A percentile compares a stretch with the other conserved stretches of the same genome.
phyloP scores from a whole-genome alignment of 2,329 filamentous ascomycete genomes.

The Aspergillus japonicus region DNA sequence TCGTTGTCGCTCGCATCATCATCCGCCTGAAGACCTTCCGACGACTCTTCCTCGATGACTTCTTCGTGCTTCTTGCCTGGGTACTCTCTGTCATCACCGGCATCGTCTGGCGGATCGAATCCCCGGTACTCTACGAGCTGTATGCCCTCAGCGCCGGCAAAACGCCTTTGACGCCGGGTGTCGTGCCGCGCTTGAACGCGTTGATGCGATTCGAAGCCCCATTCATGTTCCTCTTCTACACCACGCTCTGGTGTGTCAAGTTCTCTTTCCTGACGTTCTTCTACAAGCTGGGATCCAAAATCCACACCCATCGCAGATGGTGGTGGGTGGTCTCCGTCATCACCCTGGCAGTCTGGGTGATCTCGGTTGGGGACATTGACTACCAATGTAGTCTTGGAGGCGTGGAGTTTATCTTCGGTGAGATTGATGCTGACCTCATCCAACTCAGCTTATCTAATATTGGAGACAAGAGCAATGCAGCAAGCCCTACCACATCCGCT shows the following conservation, averaged over 20 bases:
- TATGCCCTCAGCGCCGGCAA: not conserved
- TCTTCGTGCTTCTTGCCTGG: not conserved
- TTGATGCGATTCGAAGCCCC: not conserved
- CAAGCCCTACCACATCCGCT: not conserved
- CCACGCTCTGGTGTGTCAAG: not conserved
- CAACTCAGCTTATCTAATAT: not conserved
- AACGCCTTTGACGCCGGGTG: not conserved
- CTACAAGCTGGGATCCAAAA: not conserved
- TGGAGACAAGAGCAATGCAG: not conserved
- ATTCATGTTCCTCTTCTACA: not conserved
- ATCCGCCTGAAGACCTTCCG: not conserved
- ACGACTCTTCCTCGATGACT: not conserved
- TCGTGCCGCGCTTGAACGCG: not conserved
- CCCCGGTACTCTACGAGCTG: not conserved
- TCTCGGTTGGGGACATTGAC: not conserved
- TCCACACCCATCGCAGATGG: not conserved
- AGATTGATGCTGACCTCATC: not conserved
- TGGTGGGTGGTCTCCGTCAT: not conserved
- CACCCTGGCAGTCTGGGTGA: not conserved
- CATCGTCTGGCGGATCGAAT: not conserved
- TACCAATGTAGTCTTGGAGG: not conserved
- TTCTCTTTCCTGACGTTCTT: constrained; percentile 1
- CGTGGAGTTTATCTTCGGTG: not conserved
- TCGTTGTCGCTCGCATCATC: not conserved
- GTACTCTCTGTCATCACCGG: not conserved